Evolutionary conservation across 2,329 filamentous ascomycete species (phyloP), one percentile per base, ranked within the genome.

Genomic region (Nothophoma quercina): DNA sequence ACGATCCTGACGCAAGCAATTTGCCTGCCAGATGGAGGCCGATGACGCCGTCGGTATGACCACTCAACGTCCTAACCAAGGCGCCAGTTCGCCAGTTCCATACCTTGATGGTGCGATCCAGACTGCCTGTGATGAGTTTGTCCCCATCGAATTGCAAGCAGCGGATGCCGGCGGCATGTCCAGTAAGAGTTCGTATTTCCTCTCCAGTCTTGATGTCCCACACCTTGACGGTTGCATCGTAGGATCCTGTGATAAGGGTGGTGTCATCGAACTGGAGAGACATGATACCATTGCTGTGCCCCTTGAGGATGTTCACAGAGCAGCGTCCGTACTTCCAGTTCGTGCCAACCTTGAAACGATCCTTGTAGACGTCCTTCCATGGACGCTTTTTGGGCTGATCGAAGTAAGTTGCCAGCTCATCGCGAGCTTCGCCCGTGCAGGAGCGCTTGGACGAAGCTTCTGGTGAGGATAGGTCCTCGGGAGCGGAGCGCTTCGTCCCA

Each of bases 271-370:
- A 88, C 65, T 89, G 86, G 32, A 89, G 74, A 62, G 85, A 88
- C 84, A 88, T 95, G 53, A 95, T 87, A 30, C 93, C 93, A 70
- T 97, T 97, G 9, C 85, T 88, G 74, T 98, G 88, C 1, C 93
- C 93, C 63, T 88, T 88, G 74, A 99, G 91, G 10, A 89, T 85
- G 69, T 88, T 92, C 62, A 90, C 88, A 6, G 88, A 88, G 76
- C 89, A 98, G 29, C 93, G 87, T 4, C 95, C 93, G 59, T 96
- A 92, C 73, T 96, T 96, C 95, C 95, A 99, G 73, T 98, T 98
- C 55, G 88, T 95, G 43, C 95, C 93, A 39, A 99, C 92, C 72
- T 93, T 95, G 81, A 93, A 98, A 13, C 91, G 86, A 72, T 97
- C 93, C 59, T 91, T 90, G 78, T 99, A 99, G 1, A 99, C 91